Percentiles rank a stretch among this genome's conserved stretches.
These are phyloP conservation scores for Penicillium sp. DNA, from an alignment of 2,329 filamentous ascomycete species.

Conservation along the genomic window DNA sequence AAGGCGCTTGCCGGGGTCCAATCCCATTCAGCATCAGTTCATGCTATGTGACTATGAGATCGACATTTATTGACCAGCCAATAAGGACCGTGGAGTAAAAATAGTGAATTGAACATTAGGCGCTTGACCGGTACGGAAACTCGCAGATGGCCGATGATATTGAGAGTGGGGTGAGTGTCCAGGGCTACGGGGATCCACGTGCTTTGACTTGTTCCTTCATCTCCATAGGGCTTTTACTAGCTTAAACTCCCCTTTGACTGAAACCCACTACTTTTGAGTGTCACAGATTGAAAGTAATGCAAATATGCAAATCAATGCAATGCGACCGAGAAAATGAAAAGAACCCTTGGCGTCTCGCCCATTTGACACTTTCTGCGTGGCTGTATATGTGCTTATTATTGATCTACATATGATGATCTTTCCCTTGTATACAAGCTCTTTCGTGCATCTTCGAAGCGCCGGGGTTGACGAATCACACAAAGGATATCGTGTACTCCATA, in stretches of 20 bases:
- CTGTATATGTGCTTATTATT: not conserved
- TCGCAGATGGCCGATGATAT: not conserved
- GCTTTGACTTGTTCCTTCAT: not conserved
- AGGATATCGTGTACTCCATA: too few species aligned
- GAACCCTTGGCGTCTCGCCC: not conserved
- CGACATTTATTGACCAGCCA: not conserved
- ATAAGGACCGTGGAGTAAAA: not conserved
- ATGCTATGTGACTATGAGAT: not conserved
- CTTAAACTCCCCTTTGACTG: not conserved
- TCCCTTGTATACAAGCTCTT: not conserved
- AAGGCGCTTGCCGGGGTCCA: slow-evolving; percentile 2
- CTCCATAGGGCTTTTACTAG: not conserved
- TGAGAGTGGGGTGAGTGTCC: not conserved
- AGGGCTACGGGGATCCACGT: not conserved
- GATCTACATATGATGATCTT: not conserved
- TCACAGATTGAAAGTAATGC: not conserved
- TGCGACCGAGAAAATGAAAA: slow-evolving; percentile 1
- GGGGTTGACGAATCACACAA: not conserved
- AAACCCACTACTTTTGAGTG: not conserved
- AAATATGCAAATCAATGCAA: not conserved
- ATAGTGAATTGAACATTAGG: not conserved
- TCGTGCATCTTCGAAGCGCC: slow-evolving; percentile 1
- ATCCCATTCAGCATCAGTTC: not conserved
- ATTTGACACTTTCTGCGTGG: not conserved
- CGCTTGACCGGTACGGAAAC: slow-evolving; percentile 5